phyloP scores from a whole-genome alignment of 164 flowering plant species.

The Stephania cephalantha region DNA sequence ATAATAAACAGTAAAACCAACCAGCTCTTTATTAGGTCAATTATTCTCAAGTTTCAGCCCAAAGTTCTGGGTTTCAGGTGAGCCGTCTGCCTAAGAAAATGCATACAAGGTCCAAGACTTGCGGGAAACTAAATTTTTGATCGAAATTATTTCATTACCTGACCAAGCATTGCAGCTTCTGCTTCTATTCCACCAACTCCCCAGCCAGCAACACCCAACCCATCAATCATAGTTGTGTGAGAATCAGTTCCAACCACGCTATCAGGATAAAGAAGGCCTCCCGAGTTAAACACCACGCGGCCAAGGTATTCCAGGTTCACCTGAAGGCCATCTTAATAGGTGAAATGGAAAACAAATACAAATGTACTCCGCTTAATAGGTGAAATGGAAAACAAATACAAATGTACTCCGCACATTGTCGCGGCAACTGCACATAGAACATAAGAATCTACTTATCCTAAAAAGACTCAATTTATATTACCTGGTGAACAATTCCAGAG shows the following conservation, averaged over 20 bases:
- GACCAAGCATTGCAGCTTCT: slow-evolving; percentile 98
- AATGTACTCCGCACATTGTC: neutral
- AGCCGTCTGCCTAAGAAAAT: neutral
- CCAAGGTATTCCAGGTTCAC: slow-evolving; percentile 92
- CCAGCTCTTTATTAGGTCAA: neutral
- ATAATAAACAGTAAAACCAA: neutral
- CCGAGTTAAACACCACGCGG: slow-evolving; percentile 81
- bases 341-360: no score
- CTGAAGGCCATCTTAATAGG: slow-evolving; percentile 27
- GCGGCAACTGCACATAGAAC: neutral
- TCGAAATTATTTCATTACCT: slow-evolving; percentile 36
- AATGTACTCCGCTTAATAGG: neutral
- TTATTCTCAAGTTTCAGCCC: neutral
- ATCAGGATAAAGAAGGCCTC: slow-evolving; percentile 82
- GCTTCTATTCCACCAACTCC: slow-evolving; percentile 99
- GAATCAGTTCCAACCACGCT: slow-evolving; percentile 98
- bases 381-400: no score
- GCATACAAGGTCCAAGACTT: neutral
- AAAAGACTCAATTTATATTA: slow-evolving; percentile 14
- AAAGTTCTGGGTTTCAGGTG: neutral
- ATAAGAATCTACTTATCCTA: neutral
- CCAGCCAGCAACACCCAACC: slow-evolving; percentile 97
- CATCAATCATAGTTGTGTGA: slow-evolving; percentile 97
- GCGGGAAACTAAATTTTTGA: neutral
- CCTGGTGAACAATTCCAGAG: slow-evolving; percentile 96